These are phyloP conservation scores for Aspergillus carlsbadensis DNA, from an alignment of 495 filamentous ascomycete genomes.

Conservation along the genomic window DNA sequence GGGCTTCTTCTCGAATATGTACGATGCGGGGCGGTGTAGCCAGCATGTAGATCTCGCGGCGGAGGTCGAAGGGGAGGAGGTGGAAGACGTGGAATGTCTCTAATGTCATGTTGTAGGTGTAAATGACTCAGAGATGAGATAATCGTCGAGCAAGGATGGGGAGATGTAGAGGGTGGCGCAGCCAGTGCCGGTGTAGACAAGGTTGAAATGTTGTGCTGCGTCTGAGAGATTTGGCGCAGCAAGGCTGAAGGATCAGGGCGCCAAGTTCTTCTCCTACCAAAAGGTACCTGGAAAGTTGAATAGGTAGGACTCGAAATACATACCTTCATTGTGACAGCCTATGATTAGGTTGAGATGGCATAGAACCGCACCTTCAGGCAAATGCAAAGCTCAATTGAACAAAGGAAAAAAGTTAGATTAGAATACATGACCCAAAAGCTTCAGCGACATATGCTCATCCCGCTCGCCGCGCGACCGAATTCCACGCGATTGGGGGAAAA, in stretches of 20 bases:
- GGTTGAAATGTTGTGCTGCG: background rate
- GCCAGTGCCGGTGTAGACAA: background rate
- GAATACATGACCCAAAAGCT: slow-evolving; percentile 16
- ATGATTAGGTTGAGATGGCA: too few relatives aligned
- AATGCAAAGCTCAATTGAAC: slow-evolving; percentile 10
- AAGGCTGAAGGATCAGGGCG: background rate
- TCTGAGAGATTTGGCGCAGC: background rate
- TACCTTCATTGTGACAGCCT: too few relatives aligned
- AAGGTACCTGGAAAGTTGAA: too few relatives aligned
- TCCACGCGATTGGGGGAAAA: slow-evolving; percentile 9
- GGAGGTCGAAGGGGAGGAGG: background rate
- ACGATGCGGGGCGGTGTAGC: slow-evolving; percentile 3
- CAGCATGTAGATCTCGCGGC: slow-evolving; percentile 1
- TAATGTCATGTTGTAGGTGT: background rate
- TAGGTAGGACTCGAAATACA: too few relatives aligned
- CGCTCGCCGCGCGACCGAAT: slow-evolving; percentile 3
- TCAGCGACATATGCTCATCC: slow-evolving; percentile 13
- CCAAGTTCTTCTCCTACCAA: background rate
- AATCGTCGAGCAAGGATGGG: too few relatives aligned
- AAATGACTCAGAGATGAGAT: too few relatives aligned
- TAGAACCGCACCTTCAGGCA: background rate
- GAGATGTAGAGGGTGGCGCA: too few relatives aligned
- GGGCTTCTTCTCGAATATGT: background rate
- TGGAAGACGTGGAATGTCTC: background rate
- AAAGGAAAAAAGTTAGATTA: slow-evolving; percentile 13